Conservation (phyloP, 345 rosid genomes). For the Pugionium cornutum region DNA sequence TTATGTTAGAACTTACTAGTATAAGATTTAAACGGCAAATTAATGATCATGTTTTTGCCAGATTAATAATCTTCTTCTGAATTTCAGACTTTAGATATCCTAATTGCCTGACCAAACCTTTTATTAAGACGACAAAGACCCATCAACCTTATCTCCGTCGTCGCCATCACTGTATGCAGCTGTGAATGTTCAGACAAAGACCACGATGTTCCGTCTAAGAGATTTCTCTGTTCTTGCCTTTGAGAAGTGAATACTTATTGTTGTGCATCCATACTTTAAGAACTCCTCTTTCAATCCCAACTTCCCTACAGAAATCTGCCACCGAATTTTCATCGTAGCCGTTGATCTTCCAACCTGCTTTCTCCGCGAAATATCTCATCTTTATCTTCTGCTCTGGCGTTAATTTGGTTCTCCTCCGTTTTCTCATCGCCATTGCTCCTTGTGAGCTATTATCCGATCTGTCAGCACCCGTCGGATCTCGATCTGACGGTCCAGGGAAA, state of each 20-base stretch:
- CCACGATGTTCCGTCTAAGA: constrained; percentile 8
- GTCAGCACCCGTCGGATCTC: constrained; percentile 26
- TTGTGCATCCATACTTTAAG: constrained; percentile 90
- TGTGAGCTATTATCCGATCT: constrained; percentile 38
- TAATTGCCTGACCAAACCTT: constrained; percentile 17
- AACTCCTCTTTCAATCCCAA: constrained; percentile 66
- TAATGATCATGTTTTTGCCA: background rate
- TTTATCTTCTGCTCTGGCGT: constrained; percentile 65
- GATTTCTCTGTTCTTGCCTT: constrained; percentile 40
- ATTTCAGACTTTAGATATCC: background rate
- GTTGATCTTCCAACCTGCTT: constrained; percentile 71
- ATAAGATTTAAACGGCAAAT: constrained; percentile 1
- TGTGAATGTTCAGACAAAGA: constrained; percentile 32
- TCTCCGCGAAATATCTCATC: constrained; percentile 70
- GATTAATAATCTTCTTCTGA: background rate
- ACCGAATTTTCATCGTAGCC: constrained; percentile 52
- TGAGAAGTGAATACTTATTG: constrained; percentile 55
- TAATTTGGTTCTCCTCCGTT: constrained; percentile 68
- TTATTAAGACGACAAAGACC: constrained; percentile 34
- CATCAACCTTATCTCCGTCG: constrained; percentile 29
- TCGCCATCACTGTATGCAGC: constrained; percentile 13
- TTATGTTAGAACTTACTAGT: constrained; percentile 34
- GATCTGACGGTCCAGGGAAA: constrained; percentile 42
- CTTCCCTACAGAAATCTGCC: constrained; percentile 57
- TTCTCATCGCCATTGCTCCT: constrained; percentile 41